Base-by-base conservation (phyloP, 805 yeast species). In the Torulaspora gathmanii region DNA sequence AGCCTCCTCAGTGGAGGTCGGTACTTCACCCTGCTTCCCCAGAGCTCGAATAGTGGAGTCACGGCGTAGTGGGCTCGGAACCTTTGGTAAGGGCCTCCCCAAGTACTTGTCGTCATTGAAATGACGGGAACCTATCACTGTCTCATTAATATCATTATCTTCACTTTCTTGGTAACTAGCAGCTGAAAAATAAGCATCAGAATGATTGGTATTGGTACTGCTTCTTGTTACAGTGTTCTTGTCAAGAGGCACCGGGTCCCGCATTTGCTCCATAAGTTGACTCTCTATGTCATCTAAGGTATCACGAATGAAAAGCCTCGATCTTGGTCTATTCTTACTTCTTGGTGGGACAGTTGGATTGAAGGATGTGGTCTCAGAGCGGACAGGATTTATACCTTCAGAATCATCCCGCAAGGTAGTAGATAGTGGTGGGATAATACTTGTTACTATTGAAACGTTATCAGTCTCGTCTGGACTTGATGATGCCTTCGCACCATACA, bases 281-380 rank as follows among this genome's bases (percentile, higher is more conserved):
- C 44, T 44, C 31, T 56, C 56, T 8, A 56, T 55, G 22, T 50
- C 53, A 16, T 56, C 58, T 13, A 54, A 37, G 33, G 56, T 52
- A 34, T 58, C 57, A 31, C 55, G 55, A 17, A 58, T 49, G 37
- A 55, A 55, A 12, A 58, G 39, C 19, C 55, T 56, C 5, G 68
- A 63, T 16, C 43, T 49, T 10, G 68, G 68, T 45, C 69, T 58
- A 16, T 59, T 56, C 40, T 55, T 58, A 37, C 53, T 64, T 44
- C 68, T 57, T 33, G 63, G 63, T 7, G 69, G 69, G 3, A 60
- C 56, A 2, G 64, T 51, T 6, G 69, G 69, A 35, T 58, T 57
- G 13, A 52, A 54, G 17, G 44, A 51, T 10, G 51, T 45, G 8
- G 50, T 49, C 34, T 54, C 57, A 7, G 61, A 53, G 20, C 63